Conservation (phyloP, 148 eudicot genomes). For the Oxyria digyna region DNA sequence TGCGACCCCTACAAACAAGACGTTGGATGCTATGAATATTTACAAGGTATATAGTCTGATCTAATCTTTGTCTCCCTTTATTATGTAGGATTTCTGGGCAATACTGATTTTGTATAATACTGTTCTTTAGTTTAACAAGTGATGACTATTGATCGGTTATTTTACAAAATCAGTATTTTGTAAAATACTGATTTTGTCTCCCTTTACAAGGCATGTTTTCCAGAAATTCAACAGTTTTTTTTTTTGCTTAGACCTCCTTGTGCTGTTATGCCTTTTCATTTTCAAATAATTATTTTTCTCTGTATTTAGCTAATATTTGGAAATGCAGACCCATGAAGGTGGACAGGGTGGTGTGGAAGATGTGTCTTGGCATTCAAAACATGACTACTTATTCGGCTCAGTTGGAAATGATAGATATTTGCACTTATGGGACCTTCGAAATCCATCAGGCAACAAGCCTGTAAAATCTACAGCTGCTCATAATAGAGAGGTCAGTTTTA, state of each 20-base stretch:
- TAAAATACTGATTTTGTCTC: no score
- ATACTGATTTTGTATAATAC: background rate
- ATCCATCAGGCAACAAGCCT: slow-evolving; percentile 62
- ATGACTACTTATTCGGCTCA: slow-evolving; percentile 76
- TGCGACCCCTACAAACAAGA: slow-evolving; percentile 46
- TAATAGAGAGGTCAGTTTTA: slow-evolving; percentile 55
- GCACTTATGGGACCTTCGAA: slow-evolving; percentile 76
- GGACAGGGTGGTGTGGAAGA: slow-evolving; percentile 85
- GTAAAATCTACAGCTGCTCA: slow-evolving; percentile 77
- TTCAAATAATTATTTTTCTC: background rate
- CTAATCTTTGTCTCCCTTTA: background rate
- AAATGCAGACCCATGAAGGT: slow-evolving; percentile 62
- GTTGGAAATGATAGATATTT: slow-evolving; percentile 65
- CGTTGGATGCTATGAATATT: slow-evolving; percentile 51
- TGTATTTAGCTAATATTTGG: slow-evolving; percentile 5
- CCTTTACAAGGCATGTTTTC: no score
- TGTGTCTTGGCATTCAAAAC: slow-evolving; percentile 88
- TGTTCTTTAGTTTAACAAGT: background rate
- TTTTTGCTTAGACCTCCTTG: background rate
- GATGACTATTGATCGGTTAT: background rate
- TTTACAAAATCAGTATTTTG: no score
- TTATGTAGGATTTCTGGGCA: background rate
- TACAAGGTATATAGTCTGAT: slow-evolving; percentile 35
- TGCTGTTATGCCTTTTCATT: background rate
- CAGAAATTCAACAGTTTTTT: background rate